phyloP scores from a whole-genome alignment of 2,329 filamentous ascomycete species.

The Akanthomyces muscarius region DNA sequence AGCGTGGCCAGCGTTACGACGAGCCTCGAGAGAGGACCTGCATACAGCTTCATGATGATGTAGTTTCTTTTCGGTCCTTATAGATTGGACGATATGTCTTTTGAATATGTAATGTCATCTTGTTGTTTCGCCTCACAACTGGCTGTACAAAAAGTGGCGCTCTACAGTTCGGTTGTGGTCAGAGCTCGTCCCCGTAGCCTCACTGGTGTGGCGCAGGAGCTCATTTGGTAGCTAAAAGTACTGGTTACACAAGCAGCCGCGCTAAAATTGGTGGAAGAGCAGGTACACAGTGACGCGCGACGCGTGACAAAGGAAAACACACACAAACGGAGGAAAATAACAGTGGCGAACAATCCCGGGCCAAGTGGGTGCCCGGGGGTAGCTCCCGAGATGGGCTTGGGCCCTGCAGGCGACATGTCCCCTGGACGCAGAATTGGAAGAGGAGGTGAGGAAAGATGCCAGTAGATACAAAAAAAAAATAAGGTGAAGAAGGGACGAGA shows the following conservation, averaged over 20 bases:
- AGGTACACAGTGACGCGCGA: constrained; percentile 15
- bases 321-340: constrained; percentile 3
- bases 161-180: background rate
- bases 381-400: constrained; percentile 17
- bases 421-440: background rate
- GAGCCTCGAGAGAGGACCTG: background rate
- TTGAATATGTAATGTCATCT: background rate
- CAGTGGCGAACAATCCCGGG: constrained; percentile 6
- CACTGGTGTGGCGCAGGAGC: background rate
- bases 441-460: background rate
- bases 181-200: background rate
- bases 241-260: background rate
- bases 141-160: background rate
- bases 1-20: constrained; percentile 18
- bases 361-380: constrained; percentile 12
- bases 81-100: background rate
- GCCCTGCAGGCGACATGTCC: constrained; percentile 2
- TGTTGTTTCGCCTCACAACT: background rate
- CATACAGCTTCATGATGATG: background rate
- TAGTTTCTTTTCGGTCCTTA: background rate
- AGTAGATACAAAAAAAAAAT: background rate
- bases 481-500: background rate
- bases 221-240: background rate
- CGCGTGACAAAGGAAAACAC: constrained; percentile 7
- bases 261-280: background rate